A percentile compares a stretch with the other conserved stretches of the same genome.
These are phyloP conservation scores for Candida quercuum DNA, from an alignment of 805 yeast species.

Conservation along the genomic window DNA sequence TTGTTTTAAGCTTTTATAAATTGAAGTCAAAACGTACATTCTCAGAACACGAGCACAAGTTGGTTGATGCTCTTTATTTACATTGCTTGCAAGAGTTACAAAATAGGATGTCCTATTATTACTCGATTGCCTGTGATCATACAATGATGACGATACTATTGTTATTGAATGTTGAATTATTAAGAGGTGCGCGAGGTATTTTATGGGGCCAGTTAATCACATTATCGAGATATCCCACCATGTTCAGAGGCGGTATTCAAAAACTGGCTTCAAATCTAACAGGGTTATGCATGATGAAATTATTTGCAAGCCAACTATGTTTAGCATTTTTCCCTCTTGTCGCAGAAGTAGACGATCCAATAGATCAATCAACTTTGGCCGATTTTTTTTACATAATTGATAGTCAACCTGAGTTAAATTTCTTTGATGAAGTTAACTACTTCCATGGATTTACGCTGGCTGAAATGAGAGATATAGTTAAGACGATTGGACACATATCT, in stretches of 20 bases:
- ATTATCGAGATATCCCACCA: conserved; percentile 6
- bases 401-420: conserved; percentile 9
- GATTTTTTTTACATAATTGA: conserved; percentile 9
- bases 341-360: conserved; percentile 9
- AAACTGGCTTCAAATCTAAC: conserved; percentile 7
- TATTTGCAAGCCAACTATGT: conserved; percentile 7
- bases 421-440: conserved; percentile 10
- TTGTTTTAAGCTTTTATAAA: conserved; percentile 9
- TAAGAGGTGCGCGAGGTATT: conserved; percentile 6
- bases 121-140: conserved; percentile 14
- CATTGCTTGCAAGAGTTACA: conserved; percentile 8
- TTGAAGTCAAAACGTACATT: conserved; percentile 4
- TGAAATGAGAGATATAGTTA: conserved; percentile 9
- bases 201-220: conserved; percentile 7
- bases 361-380: conserved; percentile 8
- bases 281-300: conserved; percentile 9
- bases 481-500: conserved; percentile 8
- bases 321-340: conserved; percentile 8
- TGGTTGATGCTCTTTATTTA: conserved; percentile 6
- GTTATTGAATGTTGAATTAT: conserved; percentile 6
- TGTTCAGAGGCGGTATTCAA: conserved; percentile 12
- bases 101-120: conserved; percentile 4
- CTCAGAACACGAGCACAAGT: conserved; percentile 3
- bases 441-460: conserved; percentile 6
- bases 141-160: conserved; percentile 8